Percentiles rank a stretch among this genome's conserved stretches.
These are phyloP conservation scores for Taiozyma onychis DNA, from an alignment of 1,139 yeast species.

Conservation along the genomic window DNA sequence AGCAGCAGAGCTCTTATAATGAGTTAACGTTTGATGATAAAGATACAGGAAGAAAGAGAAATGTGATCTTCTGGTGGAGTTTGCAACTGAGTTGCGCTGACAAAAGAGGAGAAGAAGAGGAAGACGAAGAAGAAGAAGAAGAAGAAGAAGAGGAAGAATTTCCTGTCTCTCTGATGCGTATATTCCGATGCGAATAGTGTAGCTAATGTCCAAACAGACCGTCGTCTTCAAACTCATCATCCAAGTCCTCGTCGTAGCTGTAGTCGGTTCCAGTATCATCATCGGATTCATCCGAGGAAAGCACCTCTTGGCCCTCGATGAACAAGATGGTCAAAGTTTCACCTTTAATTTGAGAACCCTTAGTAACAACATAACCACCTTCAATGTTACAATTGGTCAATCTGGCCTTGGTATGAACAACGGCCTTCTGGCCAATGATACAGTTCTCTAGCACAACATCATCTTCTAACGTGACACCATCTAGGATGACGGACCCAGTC, in stretches of 20 bases:
- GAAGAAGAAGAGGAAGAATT: too few relatives aligned
- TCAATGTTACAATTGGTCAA: constrained; percentile 81
- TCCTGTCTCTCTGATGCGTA: not conserved
- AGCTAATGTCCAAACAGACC: constrained; percentile 43
- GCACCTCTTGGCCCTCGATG: constrained; percentile 42
- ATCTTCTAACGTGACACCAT: constrained; percentile 69
- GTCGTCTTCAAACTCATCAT: constrained; percentile 30
- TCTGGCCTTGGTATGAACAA: constrained; percentile 52
- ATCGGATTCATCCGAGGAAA: constrained; percentile 32
- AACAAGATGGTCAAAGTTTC: constrained; percentile 71
- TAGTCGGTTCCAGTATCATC: constrained; percentile 31
- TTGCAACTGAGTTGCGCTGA: too few relatives aligned
- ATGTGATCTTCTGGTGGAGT: too few relatives aligned
- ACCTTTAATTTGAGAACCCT: constrained; percentile 67
- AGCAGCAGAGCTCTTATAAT: not conserved
- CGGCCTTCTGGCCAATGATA: constrained; percentile 67
- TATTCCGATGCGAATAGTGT: not conserved
- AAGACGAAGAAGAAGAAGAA: too few relatives aligned
- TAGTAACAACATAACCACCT: constrained; percentile 62
- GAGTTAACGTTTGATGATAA: not conserved
- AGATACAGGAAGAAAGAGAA: not conserved
- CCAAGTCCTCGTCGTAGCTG: constrained; percentile 26
- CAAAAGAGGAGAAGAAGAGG: not conserved
- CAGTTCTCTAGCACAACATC: constrained; percentile 81
- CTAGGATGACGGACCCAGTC: constrained; percentile 77